Evolutionary conservation across 108 stramenopile genomes (phyloP).

Genomic region (Skeletonema menzelii): DNA sequence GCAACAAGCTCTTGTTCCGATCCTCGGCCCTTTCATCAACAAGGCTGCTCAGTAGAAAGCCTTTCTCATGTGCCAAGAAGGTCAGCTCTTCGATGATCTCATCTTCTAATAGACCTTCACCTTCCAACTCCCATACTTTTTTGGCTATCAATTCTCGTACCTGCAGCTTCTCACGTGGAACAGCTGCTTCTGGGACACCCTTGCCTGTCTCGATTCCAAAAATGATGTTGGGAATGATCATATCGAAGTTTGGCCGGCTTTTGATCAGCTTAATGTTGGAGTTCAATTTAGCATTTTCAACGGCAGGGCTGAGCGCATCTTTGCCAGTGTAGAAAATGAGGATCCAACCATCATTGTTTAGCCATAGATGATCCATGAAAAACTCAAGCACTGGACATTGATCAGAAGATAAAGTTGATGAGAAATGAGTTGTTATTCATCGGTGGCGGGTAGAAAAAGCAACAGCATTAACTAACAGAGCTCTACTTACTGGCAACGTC

Average conservation of each 20-base stretch:
- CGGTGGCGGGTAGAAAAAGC: not conserved
- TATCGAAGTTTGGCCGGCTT: conserved; percentile 36
- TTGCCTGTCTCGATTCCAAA: conserved; percentile 36
- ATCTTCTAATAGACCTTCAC: conserved; percentile 2
- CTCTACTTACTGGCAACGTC: conserved; percentile 33
- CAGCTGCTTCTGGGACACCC: conserved; percentile 21
- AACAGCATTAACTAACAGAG: not conserved
- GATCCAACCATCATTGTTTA: conserved; percentile 49
- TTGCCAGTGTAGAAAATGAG: conserved; percentile 64
- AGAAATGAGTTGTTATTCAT: not conserved
- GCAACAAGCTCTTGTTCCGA: conserved; percentile 1
- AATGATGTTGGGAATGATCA: conserved; percentile 43
- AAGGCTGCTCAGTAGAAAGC: conserved; percentile 24
- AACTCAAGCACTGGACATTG: conserved; percentile 37
- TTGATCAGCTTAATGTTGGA: conserved; percentile 38
- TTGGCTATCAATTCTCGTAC: conserved; percentile 9
- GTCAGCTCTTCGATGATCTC: conserved; percentile 30
- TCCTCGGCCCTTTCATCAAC: conserved; percentile 10
- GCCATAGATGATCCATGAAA: conserved; percentile 45
- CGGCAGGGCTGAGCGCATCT: conserved; percentile 12
- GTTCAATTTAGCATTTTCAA: conserved; percentile 13
- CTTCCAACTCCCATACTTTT: conserved; percentile 18
- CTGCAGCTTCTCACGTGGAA: conserved; percentile 9
- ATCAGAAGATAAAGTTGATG: not conserved
- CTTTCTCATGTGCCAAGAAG: conserved; percentile 18